These are phyloP conservation scores for Abortiporus biennis DNA, from an alignment of 1,284 basidiomycete species.

Conservation along the genomic window DNA sequence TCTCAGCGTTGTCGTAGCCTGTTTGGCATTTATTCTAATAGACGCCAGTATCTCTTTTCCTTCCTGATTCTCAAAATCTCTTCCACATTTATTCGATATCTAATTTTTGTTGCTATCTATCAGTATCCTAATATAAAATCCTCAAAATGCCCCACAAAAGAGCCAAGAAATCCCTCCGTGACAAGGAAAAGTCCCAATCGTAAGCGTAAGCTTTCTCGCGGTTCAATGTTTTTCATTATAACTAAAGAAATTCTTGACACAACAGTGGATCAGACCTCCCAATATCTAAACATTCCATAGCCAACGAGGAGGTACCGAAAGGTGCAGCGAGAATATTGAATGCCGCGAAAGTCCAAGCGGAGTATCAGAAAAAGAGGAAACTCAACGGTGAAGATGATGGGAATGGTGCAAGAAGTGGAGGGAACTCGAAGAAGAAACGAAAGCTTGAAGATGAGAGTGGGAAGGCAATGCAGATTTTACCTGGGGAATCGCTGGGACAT, in stretches of 20 bases:
- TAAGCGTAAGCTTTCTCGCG: slow-evolving; percentile 22
- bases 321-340: slow-evolving; percentile 57
- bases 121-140: no score
- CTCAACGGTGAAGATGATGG: slow-evolving; percentile 30
- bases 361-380: slow-evolving; percentile 47
- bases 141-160: slow-evolving; percentile 58
- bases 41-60: no score
- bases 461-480: slow-evolving; percentile 42
- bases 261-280: slow-evolving; percentile 37
- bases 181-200: slow-evolving; percentile 33
- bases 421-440: slow-evolving; percentile 33
- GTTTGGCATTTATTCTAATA: no score
- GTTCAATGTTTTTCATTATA: neutral
- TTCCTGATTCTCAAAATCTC: no score
- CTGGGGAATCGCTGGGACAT: slow-evolving; percentile 65
- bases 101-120: no score
- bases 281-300: slow-evolving; percentile 19
- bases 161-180: slow-evolving; percentile 44
- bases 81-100: no score
- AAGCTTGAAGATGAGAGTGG: slow-evolving; percentile 19
- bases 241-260: neutral
- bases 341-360: slow-evolving; percentile 48
- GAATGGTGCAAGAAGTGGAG: slow-evolving; percentile 14
- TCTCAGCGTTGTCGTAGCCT: no score
- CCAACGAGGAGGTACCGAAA: slow-evolving; percentile 59